Percentiles rank a stretch among this genome's conserved stretches.
phyloP scores from a whole-genome alignment of 129 eudicot genomes.

The Artemisia annua region DNA sequence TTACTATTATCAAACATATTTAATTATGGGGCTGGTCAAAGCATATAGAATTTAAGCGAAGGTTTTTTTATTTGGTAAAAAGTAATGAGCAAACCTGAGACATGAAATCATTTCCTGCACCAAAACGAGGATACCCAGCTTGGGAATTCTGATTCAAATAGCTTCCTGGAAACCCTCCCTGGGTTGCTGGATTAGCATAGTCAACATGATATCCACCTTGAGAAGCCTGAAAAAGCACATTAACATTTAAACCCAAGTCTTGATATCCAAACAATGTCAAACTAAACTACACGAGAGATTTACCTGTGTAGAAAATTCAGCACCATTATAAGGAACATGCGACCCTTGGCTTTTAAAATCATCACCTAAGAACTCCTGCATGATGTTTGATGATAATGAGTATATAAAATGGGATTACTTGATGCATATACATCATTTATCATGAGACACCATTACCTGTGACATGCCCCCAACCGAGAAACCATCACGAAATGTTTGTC shows the following conservation, averaged over 20 bases:
- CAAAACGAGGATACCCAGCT: conserved; percentile 92
- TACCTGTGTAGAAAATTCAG: conserved; percentile 97
- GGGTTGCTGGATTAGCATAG: conserved; percentile 56
- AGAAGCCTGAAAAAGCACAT: conserved; percentile 65
- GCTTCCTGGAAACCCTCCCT: conserved; percentile 86
- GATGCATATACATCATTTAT: too few species aligned
- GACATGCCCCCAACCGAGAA: conserved; percentile 97
- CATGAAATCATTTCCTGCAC: conserved; percentile 92
- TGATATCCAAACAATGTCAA: too few species aligned
- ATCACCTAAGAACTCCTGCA: conserved; percentile 94
- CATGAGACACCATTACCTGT: conserved; percentile 50
- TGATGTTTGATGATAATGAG: neutral
- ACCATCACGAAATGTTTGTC: conserved; percentile 86
- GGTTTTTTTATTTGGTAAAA: too few species aligned
- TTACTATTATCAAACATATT: too few species aligned
- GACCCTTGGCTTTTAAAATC: conserved; percentile 99
- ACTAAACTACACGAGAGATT: too few species aligned
- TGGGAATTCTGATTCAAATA: conserved; percentile 90
- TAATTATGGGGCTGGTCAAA: too few species aligned
- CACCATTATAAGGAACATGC: conserved; percentile 88
- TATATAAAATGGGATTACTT: too few species aligned
- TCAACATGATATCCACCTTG: conserved; percentile 95
- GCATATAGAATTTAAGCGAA: too few species aligned
- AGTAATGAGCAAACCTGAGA: conserved; percentile 69
- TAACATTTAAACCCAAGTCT: neutral